phyloP scores from a whole-genome alignment of 1,284 basidiomycete species.

The Volvariella volvacea region DNA sequence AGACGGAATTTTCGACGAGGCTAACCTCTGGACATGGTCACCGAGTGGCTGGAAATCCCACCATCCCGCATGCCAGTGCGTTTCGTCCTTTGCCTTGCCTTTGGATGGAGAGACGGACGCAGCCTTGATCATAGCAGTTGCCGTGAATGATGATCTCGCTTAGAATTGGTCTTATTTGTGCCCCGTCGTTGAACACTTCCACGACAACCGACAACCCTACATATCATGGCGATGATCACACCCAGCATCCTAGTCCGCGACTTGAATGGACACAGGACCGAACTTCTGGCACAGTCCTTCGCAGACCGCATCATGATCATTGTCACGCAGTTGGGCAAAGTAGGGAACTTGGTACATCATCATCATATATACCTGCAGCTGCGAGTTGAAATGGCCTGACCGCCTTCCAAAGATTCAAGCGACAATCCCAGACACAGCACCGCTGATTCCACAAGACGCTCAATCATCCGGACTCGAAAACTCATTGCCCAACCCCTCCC shows the following conservation, averaged over 20 bases:
- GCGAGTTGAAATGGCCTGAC: conserved; percentile 5
- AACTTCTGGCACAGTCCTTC: conserved; percentile 73
- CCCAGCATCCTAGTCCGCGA: conserved; percentile 33
- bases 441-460: conserved; percentile 41
- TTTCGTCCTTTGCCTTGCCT: conserved; percentile 49
- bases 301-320: conserved; percentile 76
- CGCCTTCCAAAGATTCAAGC: conserved; percentile 80
- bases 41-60: conserved; percentile 63
- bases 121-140: conserved; percentile 13
- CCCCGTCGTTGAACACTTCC: too few relatives aligned
- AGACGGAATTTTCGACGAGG: conserved; percentile 5
- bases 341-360: conserved; percentile 72
- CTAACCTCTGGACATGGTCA: conserved; percentile 49
- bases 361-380: conserved; percentile 4
- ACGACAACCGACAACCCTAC: too few relatives aligned
- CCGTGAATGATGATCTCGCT: too few relatives aligned
- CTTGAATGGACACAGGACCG: conserved; percentile 57
- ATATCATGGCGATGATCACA: conserved; percentile 17
- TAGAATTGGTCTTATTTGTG: too few relatives aligned
- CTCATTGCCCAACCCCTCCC: conserved; percentile 59
- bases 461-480: conserved; percentile 26
- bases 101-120: conserved; percentile 38
- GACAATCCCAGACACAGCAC: conserved; percentile 60
- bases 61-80: conserved; percentile 58
- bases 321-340: conserved; percentile 83